Percentiles rank a stretch among this genome's conserved stretches.
Conservation (phyloP, 2,329 filamentous ascomycete species). For the Huntiella abstrusa region DNA sequence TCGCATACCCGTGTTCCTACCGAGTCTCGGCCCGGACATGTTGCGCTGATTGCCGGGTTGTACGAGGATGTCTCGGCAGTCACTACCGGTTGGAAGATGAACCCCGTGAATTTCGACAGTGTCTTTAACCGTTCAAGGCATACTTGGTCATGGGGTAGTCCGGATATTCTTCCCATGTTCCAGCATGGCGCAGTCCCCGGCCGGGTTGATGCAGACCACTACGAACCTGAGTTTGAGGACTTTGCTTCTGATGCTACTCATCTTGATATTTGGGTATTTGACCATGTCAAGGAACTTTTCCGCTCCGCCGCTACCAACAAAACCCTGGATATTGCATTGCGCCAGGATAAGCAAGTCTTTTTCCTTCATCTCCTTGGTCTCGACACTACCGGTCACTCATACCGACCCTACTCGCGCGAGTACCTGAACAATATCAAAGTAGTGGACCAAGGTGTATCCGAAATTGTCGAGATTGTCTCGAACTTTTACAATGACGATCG, state of each 20-base stretch:
- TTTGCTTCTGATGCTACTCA: conserved; percentile 66
- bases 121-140: conserved; percentile 94
- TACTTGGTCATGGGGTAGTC: conserved; percentile 98
- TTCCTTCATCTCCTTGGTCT: conserved; percentile 86
- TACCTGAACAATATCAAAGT: conserved; percentile 90
- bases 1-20: conserved; percentile 94
- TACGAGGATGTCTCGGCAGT: conserved; percentile 98
- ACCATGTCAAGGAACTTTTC: conserved; percentile 78
- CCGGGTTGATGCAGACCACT: conserved; percentile 70
- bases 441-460: conserved; percentile 75
- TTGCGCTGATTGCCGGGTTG: conserved; percentile 85
- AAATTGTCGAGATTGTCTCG: conserved; percentile 64
- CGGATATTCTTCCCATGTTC: conserved; percentile 96
- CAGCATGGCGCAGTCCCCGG: conserved; percentile 78
- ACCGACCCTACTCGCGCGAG: conserved; percentile 83
- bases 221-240: conserved; percentile 72
- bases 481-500: conserved; percentile 70
- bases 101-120: conserved; percentile 95
- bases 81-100: conserved; percentile 94
- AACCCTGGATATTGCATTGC: conserved; percentile 51
- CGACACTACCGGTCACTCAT: conserved; percentile 74
- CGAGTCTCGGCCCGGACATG: conserved; percentile 88
- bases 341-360: conserved; percentile 77
- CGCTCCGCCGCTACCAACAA: conserved; percentile 58
- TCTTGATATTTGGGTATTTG: conserved; percentile 89